Conservation (phyloP, 1,284 basidiomycete species). For the Prillingera fragicola region DNA sequence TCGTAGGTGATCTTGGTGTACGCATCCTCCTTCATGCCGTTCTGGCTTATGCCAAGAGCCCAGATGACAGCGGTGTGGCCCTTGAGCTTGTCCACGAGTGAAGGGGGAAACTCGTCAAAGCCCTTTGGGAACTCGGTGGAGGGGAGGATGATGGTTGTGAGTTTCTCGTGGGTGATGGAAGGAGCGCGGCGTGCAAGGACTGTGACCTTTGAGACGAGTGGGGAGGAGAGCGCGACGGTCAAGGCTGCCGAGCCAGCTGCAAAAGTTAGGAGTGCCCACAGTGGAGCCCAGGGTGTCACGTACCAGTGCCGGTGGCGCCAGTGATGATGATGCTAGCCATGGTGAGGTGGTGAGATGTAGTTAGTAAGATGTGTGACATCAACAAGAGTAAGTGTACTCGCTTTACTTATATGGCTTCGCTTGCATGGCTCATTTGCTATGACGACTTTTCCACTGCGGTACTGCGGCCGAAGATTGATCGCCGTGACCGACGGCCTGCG, state of each 20-base stretch:
- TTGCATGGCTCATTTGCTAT: too few species aligned
- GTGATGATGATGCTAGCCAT: constrained; percentile 31
- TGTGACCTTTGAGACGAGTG: constrained; percentile 20
- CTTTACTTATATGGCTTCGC: too few species aligned
- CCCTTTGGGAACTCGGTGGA: constrained; percentile 22
- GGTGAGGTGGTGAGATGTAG: background rate
- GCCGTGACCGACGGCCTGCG: too few species aligned
- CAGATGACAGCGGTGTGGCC: constrained; percentile 23
- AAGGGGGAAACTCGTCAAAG: constrained; percentile 21
- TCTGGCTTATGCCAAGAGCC: constrained; percentile 32
- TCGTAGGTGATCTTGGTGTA: constrained; percentile 36
- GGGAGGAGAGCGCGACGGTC: constrained; percentile 24
- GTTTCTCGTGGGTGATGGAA: constrained; percentile 12
- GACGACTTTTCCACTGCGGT: too few species aligned
- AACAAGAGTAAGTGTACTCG: too few species aligned
- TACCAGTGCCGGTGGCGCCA: constrained; percentile 33
- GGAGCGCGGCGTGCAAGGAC: constrained; percentile 27
- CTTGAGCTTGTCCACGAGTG: constrained; percentile 15
- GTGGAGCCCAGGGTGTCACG: background rate
- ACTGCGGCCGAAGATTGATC: too few species aligned
- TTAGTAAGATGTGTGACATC: too few species aligned
- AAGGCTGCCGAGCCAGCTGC: constrained; percentile 28
- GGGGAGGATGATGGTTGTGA: constrained; percentile 23
- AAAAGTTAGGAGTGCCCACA: background rate
- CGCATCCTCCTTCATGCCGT: constrained; percentile 24